Evolutionary conservation across 139 green algal genomes (phyloP), one percentile per base, ranked within the genome.

Genomic region (Chlorella sp.): DNA sequence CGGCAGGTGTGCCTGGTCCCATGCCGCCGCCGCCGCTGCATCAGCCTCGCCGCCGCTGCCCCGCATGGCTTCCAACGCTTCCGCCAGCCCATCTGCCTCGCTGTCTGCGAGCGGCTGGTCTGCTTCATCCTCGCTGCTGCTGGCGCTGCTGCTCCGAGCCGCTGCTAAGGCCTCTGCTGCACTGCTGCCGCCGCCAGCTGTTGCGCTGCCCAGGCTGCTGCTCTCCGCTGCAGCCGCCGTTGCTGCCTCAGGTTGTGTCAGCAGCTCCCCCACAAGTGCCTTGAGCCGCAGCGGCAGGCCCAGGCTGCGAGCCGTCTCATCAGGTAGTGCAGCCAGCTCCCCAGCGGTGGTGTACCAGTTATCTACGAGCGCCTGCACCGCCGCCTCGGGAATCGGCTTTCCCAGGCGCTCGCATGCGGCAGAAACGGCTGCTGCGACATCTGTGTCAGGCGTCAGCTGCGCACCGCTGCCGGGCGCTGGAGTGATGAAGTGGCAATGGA

Each of bases 281-380:
- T 46, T 73, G 51, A 92, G 70, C 0, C 67, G 46, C 67, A 87
- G 58, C 24, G 89, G 89, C 58, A 90, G 22, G 32, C 78, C 58
- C 54, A 92, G 54, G 9, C 43, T 36, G 9, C 48, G 51, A 1
- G 89, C 85, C 34, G 90, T 58, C 8, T 62, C 85, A 43, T 88
- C 78, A 24, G 77, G 77, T 46, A 93, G 73, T 7, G 40, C 67
- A 11, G 69, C 88, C n/a, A 92, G 34, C 56, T 90, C 88, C 5
- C 38, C 80, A 16, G 90, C 88, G 13, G 83, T 87, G 0, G 9
- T 26, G 40, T 83, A 92, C 88, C 90, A 92, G 36, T 90, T 88
- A 0, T 83, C 56, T 6, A 43, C 17, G 40, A 92, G 73, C 0
- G 83, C 62, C 14, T 82, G 73, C n/a, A 84, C 44, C 4, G 19